Conservation (phyloP, 2,329 filamentous ascomycete genomes). For the Ceratocystis destructans region DNA sequence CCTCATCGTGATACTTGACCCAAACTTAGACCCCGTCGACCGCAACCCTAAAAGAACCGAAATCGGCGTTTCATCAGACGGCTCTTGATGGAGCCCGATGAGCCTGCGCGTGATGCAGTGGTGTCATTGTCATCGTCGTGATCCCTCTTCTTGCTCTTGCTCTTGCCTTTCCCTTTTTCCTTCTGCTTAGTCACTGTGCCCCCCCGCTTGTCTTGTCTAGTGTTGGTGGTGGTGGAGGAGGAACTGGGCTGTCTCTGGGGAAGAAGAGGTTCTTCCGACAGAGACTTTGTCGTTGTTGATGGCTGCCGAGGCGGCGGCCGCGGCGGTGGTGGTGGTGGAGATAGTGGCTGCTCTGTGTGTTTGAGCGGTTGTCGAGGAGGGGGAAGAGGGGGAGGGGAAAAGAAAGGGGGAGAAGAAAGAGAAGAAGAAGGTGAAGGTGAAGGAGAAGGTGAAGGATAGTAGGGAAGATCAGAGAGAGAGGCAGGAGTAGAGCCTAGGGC, state of each 20-base stretch:
- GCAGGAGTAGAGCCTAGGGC: background rate
- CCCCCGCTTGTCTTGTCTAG: background rate
- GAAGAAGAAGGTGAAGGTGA: no score
- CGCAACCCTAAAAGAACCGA: slow-evolving; percentile 11
- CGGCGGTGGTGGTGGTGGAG: background rate
- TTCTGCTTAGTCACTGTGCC: slow-evolving; percentile 5
- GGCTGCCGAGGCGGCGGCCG: background rate
- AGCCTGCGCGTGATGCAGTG: background rate
- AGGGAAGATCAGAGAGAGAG: background rate
- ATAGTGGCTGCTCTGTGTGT: background rate
- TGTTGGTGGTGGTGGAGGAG: background rate
- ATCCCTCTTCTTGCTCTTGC: background rate
- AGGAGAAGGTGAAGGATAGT: no score
- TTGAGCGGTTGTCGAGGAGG: background rate
- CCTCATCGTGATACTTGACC: background rate
- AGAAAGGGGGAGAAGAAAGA: no score
- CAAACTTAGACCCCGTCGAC: background rate
- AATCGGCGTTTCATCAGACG: slow-evolving; percentile 8
- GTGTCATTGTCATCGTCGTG: background rate
- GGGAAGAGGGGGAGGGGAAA: background rate
- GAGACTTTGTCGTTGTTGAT: background rate
- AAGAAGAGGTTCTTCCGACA: background rate
- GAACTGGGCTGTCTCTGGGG: background rate
- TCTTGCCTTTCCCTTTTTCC: slow-evolving; percentile 9
- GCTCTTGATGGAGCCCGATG: slow-evolving; percentile 5